Evolutionary conservation across 371 early-diverging fungal genomes (phyloP), one percentile per base, ranked within the genome.

Genomic region (Mortierella sp.): DNA sequence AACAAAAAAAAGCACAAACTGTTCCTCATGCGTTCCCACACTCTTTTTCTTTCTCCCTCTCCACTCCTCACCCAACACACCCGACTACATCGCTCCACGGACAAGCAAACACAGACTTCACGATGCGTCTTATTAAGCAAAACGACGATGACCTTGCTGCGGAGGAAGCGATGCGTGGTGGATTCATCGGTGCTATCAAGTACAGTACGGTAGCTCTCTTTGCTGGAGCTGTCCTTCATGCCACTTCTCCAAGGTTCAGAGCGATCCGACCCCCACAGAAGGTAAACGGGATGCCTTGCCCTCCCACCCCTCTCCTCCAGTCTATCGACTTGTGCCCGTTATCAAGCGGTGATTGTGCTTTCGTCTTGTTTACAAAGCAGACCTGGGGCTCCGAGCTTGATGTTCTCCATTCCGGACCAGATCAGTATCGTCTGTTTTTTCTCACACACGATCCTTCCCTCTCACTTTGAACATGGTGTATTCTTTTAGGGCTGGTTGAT

Each of bases 91-190:
- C 19, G 7, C 48, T 9, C 16, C 39, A 34, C 46, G 39, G n/a
- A n/a, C 58, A 21, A 5, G 19, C 19, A 27, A 28, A 23, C 42
- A 30, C 34, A 54, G n/a, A 28, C 16, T 39, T 46, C 54, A 52
- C 14, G 34, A 74, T 74, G 76, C 76, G 76, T 61, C 58, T 74
- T 38, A 74, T 74, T 39, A 61, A 68, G 61, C 54, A 68, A 45
- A 61, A 74, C 69, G 69, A 64, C 54, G 69, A 74, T 43, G 76
- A 74, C 24, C 42, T 39, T 2, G 76, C 76, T 28, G 76, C 76
- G n/a, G 45, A 45, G 43, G 76, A 41, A 28, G 76, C 76, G 43
- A 74, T 74, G 76, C 69, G 69, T 14, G 76, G 76, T 13, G 76
- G 76, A 24, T 59, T 59, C 39, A 74, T 74, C 28, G 76, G 76